Evolutionary conservation across 306 rosid species (phyloP), one percentile per base, ranked within the genome.

Genomic region (Canavalia gladiata): DNA sequence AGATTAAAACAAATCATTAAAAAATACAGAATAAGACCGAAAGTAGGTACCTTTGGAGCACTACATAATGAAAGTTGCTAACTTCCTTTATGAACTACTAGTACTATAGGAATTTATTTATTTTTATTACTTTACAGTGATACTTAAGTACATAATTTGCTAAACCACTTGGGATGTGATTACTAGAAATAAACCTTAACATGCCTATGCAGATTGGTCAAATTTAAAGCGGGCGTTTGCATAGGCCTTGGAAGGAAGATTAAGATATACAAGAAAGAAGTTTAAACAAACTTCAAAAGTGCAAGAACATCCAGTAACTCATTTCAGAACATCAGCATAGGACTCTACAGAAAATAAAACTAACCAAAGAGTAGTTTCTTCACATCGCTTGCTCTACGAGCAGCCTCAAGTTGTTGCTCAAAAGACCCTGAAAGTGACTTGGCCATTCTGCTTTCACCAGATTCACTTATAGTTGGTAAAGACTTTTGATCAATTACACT

Each of bases 311-410:
- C 30, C 33, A 34, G 34, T n/a, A 52, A 35, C 10, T n/a, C 18
- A 80, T 76, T 46, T 71, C 35, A 62, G 69, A 39, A 63, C 35
- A 57, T 50, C 31, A 52, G 11, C 4, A 41, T 9, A 74, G 29
- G 57, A 54, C 39, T 13, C 4, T 8, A 62, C 25, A 75, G n/a
- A 54, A 51, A 66, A 80, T 67, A 70, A 74, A 76, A 89, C 99
- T 91, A 83, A 96, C 99, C 98, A 80, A 92, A 90, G 42, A 96
- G 94, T 72, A 96, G 80, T 87, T 93, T 96, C 93, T 90, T 93
- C 80, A 96, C 67, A 35, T 90, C 91, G 80, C 91, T 93, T 65
- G 98, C 98, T 79, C 97, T 85, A 35, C 99, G 98, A 86, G 94
- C 90, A 79, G 97, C 98, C 90, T 96, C 97, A 28, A 96, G 97